Base-by-base conservation (phyloP, 2,329 filamentous ascomycete species). In the Penicillium polonicum region DNA sequence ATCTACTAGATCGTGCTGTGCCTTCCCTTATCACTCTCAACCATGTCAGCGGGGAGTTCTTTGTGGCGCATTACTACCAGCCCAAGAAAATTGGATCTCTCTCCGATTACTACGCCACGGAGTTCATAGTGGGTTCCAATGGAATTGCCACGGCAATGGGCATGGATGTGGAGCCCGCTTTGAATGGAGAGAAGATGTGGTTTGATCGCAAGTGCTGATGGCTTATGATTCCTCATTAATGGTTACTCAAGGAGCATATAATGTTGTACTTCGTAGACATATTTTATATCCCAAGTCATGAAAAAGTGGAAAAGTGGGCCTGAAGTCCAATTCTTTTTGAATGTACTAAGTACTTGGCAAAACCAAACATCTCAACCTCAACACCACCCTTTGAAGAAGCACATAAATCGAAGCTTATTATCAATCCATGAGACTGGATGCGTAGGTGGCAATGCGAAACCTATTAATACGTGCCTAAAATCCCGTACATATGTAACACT, bases 11-110 rank as follows among this genome's bases (percentile, higher is more conserved):
- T 10, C 42, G 48, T 52, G 48, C 33, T 33, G 27, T 35, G 10
- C 41, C 54, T 44, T 43, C 33, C 2, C 8, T 57, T 12, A 8
- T 57, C 4, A 12, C 41, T 29, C 19, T 52, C 25, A 8, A 9
- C 4, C 54, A 57, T 46, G 54, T 17, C 3, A 57, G 54, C 39
- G 54, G 53, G 48, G 53, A 57, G 27, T 57, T 52, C 48, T 57
- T 52, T 23, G 48, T 52, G 31, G 42, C 33, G 17, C 41, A 46
- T 31, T 5, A 52, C 48, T 52, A 52, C 27, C 53, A 56, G 6
- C 39, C 48, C 12, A 57, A 35, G 19, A n/a, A 38, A 12, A 31
- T 57, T 12, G 54, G 54, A 9, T 41, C 48, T 25, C n/a, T 45
- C 19, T 39, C 39, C 27, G 21, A 8, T 21, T 57, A 52, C 35